Conservation (phyloP, 768 basidiomycete species). For the Brasilioporus rufonigricans region DNA sequence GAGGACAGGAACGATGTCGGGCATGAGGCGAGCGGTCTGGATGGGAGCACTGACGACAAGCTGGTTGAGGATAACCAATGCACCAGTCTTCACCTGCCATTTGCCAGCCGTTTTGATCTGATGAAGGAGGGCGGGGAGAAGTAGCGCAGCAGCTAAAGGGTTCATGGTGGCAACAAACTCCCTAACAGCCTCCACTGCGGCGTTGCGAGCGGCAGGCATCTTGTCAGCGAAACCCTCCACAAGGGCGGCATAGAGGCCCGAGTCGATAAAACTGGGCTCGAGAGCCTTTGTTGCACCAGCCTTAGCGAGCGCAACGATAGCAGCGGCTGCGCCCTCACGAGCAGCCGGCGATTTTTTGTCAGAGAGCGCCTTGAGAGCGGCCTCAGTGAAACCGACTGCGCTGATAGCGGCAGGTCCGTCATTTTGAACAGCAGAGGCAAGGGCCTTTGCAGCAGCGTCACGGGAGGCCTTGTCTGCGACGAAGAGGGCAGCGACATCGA, state of each 20-base stretch:
- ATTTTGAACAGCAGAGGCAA: conserved; percentile 78
- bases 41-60: conserved; percentile 78
- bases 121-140: conserved; percentile 86
- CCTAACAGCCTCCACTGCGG: conserved; percentile 81
- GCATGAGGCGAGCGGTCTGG: conserved; percentile 88
- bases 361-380: conserved; percentile 77
- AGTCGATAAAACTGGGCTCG: conserved; percentile 85
- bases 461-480: conserved; percentile 82
- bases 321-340: conserved; percentile 83
- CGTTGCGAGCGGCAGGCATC: conserved; percentile 81
- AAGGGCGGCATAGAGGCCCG: conserved; percentile 82
- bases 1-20: conserved; percentile 92
- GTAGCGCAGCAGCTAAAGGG: conserved; percentile 80
- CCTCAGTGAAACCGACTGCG: conserved; percentile 66
- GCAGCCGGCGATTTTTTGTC: conserved; percentile 95
- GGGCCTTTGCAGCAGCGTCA: conserved; percentile 61
- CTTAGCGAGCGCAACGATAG: conserved; percentile 63
- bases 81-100: conserved; percentile 95
- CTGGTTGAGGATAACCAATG: conserved; percentile 79
- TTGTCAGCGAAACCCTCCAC: conserved; percentile 95
- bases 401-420: conserved; percentile 77
- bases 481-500: conserved; percentile 77
- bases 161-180: conserved; percentile 75
- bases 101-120: conserved; percentile 96
- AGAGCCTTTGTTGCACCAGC: conserved; percentile 76